Evolutionary conservation across 2,329 filamentous ascomycete genomes (phyloP).

Genomic region (Aspergillus niger): DNA sequence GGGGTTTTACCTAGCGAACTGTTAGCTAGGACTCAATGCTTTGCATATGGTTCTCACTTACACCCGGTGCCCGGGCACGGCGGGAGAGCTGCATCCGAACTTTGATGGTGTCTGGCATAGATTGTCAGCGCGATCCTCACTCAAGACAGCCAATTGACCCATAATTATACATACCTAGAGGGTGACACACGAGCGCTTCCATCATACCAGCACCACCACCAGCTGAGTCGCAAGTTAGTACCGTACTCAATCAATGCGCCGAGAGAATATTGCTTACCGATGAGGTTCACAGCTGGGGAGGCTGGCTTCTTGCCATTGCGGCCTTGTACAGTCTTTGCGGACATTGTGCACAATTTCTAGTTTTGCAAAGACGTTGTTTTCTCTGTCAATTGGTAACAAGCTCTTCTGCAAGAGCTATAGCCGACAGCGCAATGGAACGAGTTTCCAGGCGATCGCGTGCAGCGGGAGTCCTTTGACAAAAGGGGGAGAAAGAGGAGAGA

Average conservation of each 20-base stretch:
- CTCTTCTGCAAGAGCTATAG: conserved; percentile 5
- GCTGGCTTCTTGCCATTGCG: conserved; percentile 72
- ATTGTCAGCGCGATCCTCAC: conserved; percentile 26
- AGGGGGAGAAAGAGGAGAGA: conserved; percentile 2
- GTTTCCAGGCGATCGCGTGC: not conserved
- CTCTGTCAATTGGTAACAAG: conserved; percentile 7
- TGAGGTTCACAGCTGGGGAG: conserved; percentile 85
- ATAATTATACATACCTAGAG: conserved; percentile 72
- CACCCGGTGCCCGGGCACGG: conserved; percentile 77
- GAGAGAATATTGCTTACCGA: conserved; percentile 61
- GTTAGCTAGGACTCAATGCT: conserved; percentile 13
- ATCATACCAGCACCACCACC: conserved; percentile 98
- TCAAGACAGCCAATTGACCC: not conserved
- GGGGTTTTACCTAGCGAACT: conserved; percentile 62
- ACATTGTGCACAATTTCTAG: conserved; percentile 49
- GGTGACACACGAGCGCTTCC: conserved; percentile 95
- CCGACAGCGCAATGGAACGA: not conserved
- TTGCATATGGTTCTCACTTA: conserved; percentile 43
- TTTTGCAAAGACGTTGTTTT: not conserved
- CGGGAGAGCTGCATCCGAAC: conserved; percentile 98
- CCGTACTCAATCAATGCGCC: conserved; percentile 10
- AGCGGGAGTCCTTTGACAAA: conserved; percentile 7
- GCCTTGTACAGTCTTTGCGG: conserved; percentile 59
- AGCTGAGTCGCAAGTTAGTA: conserved; percentile 56
- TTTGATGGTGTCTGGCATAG: conserved; percentile 81